Percentiles rank a stretch among this genome's conserved stretches.
phyloP scores from a whole-genome alignment of 176 grass and related monocot species.

The Aegilops umbellulata region DNA sequence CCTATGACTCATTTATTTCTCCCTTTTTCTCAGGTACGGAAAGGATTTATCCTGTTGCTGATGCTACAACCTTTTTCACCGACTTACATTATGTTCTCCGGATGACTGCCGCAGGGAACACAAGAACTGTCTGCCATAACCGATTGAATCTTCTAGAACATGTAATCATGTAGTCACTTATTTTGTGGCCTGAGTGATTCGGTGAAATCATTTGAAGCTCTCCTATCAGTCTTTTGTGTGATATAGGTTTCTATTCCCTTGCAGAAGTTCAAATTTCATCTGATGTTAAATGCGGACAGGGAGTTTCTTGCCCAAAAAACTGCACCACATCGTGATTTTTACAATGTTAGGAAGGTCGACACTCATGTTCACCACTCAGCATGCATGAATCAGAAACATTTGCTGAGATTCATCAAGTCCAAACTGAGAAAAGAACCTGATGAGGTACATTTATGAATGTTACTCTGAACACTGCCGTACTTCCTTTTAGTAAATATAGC shows the following conservation, averaged over 20 bases:
- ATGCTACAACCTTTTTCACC: conserved; percentile 98
- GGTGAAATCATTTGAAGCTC: conserved; percentile 4
- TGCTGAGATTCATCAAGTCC: conserved; percentile 94
- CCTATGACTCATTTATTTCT: conserved; percentile 17
- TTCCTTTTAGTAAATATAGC: conserved; percentile 8
- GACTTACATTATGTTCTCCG: conserved; percentile 94
- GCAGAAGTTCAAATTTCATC: conserved; percentile 95
- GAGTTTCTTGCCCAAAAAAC: conserved; percentile 99
- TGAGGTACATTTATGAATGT: conserved; percentile 56
- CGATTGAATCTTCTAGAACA: conserved; percentile 94
- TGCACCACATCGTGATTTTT: conserved; percentile 98
- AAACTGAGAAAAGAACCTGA: conserved; percentile 98
- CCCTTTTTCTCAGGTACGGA: conserved; percentile 48
- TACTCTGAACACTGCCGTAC: background rate
- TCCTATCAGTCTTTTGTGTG: conserved; percentile 20
- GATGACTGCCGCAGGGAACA: conserved; percentile 82
- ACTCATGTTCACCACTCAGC: conserved; percentile 99
- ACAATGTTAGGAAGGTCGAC: conserved; percentile 99
- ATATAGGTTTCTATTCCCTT: conserved; percentile 29
- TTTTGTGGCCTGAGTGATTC: conserved; percentile 7
- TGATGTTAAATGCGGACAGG: conserved; percentile 93
- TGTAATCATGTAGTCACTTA: conserved; percentile 45
- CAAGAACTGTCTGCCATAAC: conserved; percentile 94
- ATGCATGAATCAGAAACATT: conserved; percentile 99
- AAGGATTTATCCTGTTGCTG: conserved; percentile 78